Conservation (phyloP, 805 yeast species). For the Starmerella sp. region DNA sequence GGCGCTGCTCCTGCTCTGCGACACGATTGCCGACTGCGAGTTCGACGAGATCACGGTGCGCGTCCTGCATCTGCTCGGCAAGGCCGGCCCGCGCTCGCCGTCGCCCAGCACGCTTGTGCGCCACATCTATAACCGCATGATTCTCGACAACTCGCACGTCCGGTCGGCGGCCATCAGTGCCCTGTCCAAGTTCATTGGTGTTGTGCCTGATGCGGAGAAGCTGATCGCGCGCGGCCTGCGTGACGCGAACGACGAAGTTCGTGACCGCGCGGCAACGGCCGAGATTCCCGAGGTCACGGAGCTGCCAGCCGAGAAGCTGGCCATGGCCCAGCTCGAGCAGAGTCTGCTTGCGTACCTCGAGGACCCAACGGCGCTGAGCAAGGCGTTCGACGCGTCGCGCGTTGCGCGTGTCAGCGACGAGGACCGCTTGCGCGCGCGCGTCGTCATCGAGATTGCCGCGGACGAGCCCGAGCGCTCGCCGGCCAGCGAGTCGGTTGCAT, state of each 20-base stretch:
- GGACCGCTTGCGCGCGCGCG: constrained; percentile 21
- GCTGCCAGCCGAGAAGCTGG: constrained; percentile 51
- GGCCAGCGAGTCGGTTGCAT: constrained; percentile 18
- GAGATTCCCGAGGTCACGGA: constrained; percentile 46
- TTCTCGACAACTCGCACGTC: constrained; percentile 86
- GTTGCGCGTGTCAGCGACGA: constrained; percentile 43
- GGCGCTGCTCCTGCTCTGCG: constrained; percentile 83
- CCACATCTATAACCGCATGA: constrained; percentile 93
- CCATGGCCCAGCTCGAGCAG: constrained; percentile 66
- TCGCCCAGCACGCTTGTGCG: constrained; percentile 87
- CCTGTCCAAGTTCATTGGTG: constrained; percentile 76
- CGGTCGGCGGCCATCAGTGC: constrained; percentile 94
- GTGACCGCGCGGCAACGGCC: constrained; percentile 90
- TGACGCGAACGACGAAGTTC: constrained; percentile 91
- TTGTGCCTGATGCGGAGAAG: constrained; percentile 61
- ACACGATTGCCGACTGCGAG: constrained; percentile 96
- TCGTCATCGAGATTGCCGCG: constrained; percentile 7
- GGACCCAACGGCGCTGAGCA: constrained; percentile 33
- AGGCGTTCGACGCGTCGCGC: constrained; percentile 58
- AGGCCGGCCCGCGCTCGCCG: constrained; percentile 79
- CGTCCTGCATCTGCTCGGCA: constrained; percentile 81
- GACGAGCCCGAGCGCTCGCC: constrained; percentile 10
- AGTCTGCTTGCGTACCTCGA: constrained; percentile 62
- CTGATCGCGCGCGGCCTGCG: constrained; percentile 71
- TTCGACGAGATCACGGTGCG: constrained; percentile 89